Conservation (phyloP, 305 asterid species). For the Fraxinus floribunda region DNA sequence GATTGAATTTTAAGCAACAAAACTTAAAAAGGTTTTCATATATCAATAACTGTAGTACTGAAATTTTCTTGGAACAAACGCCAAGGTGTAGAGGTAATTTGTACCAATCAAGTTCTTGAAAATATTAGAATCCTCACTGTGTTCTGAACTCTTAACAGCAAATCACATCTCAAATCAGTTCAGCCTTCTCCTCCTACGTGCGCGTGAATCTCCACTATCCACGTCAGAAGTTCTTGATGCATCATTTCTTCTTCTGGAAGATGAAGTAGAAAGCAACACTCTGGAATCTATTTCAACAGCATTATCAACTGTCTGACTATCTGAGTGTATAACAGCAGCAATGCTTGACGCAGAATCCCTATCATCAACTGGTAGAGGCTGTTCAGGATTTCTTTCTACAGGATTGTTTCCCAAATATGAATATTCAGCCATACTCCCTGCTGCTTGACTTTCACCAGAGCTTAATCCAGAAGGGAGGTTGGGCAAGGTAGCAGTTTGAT, state of each 20-base stretch:
- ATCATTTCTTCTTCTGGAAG: conserved; percentile 42
- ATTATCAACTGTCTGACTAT: conserved; percentile 47
- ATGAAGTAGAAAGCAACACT: conserved; percentile 39
- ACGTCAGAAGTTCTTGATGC: conserved; percentile 44
- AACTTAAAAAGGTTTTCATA: background rate
- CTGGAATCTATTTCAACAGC: conserved; percentile 46
- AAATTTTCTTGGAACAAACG: background rate
- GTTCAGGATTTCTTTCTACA: conserved; percentile 36
- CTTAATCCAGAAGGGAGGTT: conserved; percentile 33
- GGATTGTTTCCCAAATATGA: conserved; percentile 30
- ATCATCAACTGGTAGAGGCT: conserved; percentile 30
- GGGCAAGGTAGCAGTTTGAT: conserved; percentile 29
- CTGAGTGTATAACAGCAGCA: conserved; percentile 51
- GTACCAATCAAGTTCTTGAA: background rate
- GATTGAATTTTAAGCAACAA: background rate
- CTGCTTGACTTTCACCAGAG: conserved; percentile 18
- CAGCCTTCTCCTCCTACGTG: conserved; percentile 48
- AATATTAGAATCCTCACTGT: background rate
- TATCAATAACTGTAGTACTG: background rate
- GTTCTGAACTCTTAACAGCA: background rate
- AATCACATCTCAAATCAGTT: conserved; percentile 19
- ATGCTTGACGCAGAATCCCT: conserved; percentile 51
- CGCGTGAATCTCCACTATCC: conserved; percentile 55
- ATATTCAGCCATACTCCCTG: conserved; percentile 33
- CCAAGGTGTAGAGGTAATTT: background rate